Percentiles rank a stretch among this genome's conserved stretches.
phyloP scores from a whole-genome alignment of 1,284 basidiomycete species.

The Microbotryum scabiosae region DNA sequence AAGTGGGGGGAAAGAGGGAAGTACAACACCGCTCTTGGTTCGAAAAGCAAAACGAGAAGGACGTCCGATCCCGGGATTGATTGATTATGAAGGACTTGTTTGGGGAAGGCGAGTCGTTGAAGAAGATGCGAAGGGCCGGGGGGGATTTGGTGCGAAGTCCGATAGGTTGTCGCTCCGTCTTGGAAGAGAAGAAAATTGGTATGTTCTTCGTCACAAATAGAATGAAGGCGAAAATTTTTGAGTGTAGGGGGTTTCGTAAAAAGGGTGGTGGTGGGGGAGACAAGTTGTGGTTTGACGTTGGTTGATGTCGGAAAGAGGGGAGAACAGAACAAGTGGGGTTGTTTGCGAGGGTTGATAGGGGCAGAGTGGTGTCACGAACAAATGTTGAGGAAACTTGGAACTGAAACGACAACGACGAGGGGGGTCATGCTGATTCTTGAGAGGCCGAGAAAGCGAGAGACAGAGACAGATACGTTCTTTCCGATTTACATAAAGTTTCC shows the following conservation, averaged over 20 bases:
- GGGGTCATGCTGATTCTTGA: background rate
- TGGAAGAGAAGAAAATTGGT: background rate
- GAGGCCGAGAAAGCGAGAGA: slow-evolving; percentile 3
- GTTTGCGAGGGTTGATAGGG: background rate
- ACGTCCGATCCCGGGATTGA: background rate
- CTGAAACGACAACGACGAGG: background rate
- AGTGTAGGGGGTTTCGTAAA: no score
- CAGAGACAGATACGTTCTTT: slow-evolving; percentile 8
- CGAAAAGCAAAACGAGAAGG: background rate
- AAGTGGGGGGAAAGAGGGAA: background rate
- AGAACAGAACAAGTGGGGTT: background rate
- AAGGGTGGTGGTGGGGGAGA: background rate
- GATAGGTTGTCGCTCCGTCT: background rate
- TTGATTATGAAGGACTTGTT: background rate
- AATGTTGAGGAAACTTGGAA: slow-evolving; percentile 8
- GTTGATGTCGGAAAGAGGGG: background rate
- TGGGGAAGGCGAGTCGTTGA: background rate
- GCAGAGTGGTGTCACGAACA: background rate
- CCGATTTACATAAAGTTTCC: background rate
- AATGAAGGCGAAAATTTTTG: no score
- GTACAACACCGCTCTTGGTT: background rate
- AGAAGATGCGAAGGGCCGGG: background rate
- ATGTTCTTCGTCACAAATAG: background rate
- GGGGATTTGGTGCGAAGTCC: background rate
- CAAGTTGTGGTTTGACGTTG: background rate